Evolutionary conservation across 2,329 filamentous ascomycete genomes (phyloP), one percentile per base, ranked within the genome.

Genomic region (Pseudogymnoascus sp.): DNA sequence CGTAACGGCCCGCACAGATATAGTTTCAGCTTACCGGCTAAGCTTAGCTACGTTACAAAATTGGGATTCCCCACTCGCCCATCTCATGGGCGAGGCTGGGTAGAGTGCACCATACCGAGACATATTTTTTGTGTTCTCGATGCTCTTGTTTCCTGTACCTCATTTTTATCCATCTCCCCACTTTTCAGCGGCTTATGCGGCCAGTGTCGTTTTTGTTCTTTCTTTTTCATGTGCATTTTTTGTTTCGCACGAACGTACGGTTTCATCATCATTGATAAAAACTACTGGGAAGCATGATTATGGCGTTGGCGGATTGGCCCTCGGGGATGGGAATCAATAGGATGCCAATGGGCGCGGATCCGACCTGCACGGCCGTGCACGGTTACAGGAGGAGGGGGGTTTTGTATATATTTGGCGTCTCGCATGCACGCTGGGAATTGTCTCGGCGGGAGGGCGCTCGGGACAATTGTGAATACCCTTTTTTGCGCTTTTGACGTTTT

Each of bases 291-390:
- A 56, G 25, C 50, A 56, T 56, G n/a, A 56, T 56, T 56, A 56
- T 34, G 50, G 50, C 50, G 50, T 56, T 56, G 25, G 50, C 25
- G 50, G 28, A 56, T 56, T 56, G 28, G 34, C 50, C 50, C 50
- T 56, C n/a, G 50, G 50, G 28, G 50, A 56, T 56, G 50, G 50
- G 50, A 56, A 56, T 56, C 46, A 56, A 56, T 56, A 56, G 25
- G 46, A 56, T 56, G 46, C 46, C 46, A 56, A 56, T 56, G 46
- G 46, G 46, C 25, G 46, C n/a, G n/a, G 46, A n/a, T 34, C 18
- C 11, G 46, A 56, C 46, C n/a, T 56, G 46, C 25, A 56, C n/a
- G 25, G n/a, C 25, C n/a, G 46, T 56, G 46, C 46, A 56, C 18
- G 46, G 46, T 18, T 34, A 56, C 8, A 56, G 46, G 46, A 8